Evolutionary conservation across 2,329 filamentous ascomycete species (phyloP), one percentile per base, ranked within the genome.

Genomic region (Septoria linicola): DNA sequence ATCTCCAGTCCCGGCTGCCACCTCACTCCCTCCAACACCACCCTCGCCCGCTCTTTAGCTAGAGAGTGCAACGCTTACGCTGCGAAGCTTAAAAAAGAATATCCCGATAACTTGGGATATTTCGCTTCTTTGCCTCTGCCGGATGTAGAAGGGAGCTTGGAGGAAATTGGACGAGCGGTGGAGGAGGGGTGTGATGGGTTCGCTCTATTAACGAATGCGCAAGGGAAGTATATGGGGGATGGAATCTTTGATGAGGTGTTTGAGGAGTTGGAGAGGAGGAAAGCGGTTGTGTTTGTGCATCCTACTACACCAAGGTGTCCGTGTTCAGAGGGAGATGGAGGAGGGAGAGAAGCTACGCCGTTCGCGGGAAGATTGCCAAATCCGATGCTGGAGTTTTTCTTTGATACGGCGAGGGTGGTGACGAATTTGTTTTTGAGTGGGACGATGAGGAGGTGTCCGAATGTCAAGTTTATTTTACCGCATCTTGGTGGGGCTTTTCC

Each of bases 121-220:
- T 82, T 78, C 63, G 80, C 79, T 0, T 73, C 74, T 1, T 66
- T 81, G 3, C 79, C 79, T 0, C 61, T 81, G 0, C 77, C 79
- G 0, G 72, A 80, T 56, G 69, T 80, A 0, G 58, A 72, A 1
- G 72, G 71, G 2, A 68, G 72, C 5, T 60, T 82, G 5, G 55
- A 60, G 2, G 80, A 82, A 57, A 77, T 82, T 23, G 69, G 72
- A 0, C 62, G 65, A 2, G 72, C 70, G 1, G 62, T 73, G 2
- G 63, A 67, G 8, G 68, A 75, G 23, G 70, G 74, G 5, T 75
- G 74, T 0, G 77, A 80, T 53, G 79, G 80, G 1, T 73, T 81
- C 41, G 72, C 71, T 0, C 59, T 82, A 3, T 56, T 78, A 59
- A 78, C 79, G 1, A 82, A 82, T 51, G 72, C 72, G 19, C 73